A percentile compares a stretch with the other conserved stretches of the same genome.
These are phyloP conservation scores for Gentiana straminea DNA, from an alignment of 257 asterid species.

Conservation along the genomic window DNA sequence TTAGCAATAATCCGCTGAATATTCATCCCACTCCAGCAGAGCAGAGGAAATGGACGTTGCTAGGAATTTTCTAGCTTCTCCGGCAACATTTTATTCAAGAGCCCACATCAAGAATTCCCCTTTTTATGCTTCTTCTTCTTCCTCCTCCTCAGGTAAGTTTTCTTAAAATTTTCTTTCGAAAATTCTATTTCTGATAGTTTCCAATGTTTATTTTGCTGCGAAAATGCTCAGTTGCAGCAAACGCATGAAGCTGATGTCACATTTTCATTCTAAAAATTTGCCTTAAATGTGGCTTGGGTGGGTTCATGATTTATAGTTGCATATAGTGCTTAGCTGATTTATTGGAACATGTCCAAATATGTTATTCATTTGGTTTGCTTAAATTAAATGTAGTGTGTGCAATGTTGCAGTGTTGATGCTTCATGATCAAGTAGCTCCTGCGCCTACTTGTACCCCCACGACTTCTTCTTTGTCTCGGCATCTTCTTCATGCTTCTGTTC, in stretches of 20 bases:
- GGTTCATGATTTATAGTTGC: neutral
- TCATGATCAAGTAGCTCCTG: slow-evolving; percentile 54
- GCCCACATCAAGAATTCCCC: slow-evolving; percentile 36
- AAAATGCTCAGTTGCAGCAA: no score
- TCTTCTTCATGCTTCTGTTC: slow-evolving; percentile 40
- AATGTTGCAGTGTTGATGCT: slow-evolving; percentile 50
- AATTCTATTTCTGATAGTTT: no score
- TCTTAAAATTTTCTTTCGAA: neutral
- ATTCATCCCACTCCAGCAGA: neutral
- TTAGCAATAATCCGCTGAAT: neutral
- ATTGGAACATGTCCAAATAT: no score
- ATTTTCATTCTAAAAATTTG: no score
- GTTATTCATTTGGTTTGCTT: no score
- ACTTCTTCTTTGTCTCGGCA: slow-evolving; percentile 39
- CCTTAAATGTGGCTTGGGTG: neutral
- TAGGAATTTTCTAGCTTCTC: slow-evolving; percentile 51
- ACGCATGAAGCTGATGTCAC: no score
- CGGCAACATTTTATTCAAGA: slow-evolving; percentile 46
- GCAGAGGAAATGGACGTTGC: slow-evolving; percentile 51
- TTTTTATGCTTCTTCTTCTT: slow-evolving; percentile 24
- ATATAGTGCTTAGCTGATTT: no score
- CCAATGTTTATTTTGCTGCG: no score
- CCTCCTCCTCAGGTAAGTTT: slow-evolving; percentile 39
- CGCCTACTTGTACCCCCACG: slow-evolving; percentile 24
- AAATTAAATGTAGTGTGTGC: slow-evolving; percentile 6